These are phyloP conservation scores for Clonostachys rhizophaga DNA, from an alignment of 2,329 filamentous ascomycete species.

Conservation along the genomic window DNA sequence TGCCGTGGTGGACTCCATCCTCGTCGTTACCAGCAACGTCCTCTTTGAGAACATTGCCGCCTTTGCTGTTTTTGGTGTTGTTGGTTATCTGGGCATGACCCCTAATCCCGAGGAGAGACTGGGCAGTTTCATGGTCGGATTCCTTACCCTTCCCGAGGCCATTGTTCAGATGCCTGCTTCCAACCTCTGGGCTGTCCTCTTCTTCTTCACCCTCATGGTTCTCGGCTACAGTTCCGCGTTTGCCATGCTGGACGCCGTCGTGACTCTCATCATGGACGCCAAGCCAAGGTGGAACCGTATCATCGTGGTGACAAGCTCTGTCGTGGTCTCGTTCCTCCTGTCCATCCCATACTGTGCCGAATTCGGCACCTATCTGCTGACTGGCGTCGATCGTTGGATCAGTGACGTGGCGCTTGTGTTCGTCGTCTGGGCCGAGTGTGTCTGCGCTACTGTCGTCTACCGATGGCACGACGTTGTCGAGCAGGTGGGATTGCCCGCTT, in stretches of 20 bases:
- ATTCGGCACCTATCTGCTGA: conserved; percentile 50
- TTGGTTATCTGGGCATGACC: conserved; percentile 36
- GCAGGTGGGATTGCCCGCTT: conserved; percentile 35
- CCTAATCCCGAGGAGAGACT: conserved; percentile 28
- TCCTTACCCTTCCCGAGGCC: conserved; percentile 52
- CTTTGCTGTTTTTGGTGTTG: conserved; percentile 47
- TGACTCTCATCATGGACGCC: conserved; percentile 47
- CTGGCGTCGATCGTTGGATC: conserved; percentile 50
- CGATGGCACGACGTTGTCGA: conserved; percentile 41
- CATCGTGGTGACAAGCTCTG: conserved; percentile 42
- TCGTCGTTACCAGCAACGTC: conserved; percentile 50
- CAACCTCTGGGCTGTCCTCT: conserved; percentile 52
- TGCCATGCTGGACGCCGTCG: conserved; percentile 52
- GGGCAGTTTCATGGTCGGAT: conserved; percentile 52
- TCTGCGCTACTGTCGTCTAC: conserved; percentile 47
- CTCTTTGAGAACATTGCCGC: conserved; percentile 50
- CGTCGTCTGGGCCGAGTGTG: conserved; percentile 46
- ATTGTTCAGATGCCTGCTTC: conserved; percentile 51
- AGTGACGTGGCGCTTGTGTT: conserved; percentile 51
- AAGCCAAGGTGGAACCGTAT: conserved; percentile 40
- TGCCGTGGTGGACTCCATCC: conserved; percentile 52
- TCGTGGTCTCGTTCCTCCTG: conserved; percentile 44
- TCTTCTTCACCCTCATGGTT: conserved; percentile 55
- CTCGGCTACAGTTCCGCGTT: conserved; percentile 55
- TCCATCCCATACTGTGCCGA: conserved; percentile 53